These are phyloP conservation scores for Fusarium sp. DNA, from an alignment of 2,329 filamentous ascomycete species.

Conservation along the genomic window DNA sequence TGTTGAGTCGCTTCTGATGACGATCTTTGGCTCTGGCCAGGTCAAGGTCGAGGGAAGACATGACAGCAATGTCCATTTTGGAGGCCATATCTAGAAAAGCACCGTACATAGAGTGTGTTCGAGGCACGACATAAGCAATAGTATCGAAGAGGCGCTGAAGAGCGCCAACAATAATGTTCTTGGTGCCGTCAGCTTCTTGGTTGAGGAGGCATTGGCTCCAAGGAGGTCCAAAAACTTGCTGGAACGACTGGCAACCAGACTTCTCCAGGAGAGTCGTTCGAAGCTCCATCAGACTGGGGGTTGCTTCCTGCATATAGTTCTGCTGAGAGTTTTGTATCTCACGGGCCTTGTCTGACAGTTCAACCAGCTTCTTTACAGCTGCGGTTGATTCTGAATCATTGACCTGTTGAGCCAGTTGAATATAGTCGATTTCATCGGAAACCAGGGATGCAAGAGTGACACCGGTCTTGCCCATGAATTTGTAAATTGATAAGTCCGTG, in stretches of 20 bases:
- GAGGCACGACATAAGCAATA: background rate
- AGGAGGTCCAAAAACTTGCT: background rate
- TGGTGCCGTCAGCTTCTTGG: background rate
- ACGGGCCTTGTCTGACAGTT: background rate
- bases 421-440: background rate
- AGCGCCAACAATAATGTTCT: conserved; percentile 1
- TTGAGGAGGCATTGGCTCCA: background rate
- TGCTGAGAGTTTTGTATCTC: background rate
- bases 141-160: background rate
- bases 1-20: background rate
- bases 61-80: background rate
- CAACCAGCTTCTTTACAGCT: background rate
- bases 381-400: background rate
- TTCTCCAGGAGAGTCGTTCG: background rate
- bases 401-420: background rate
- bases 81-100: background rate
- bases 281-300: background rate
- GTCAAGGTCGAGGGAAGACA: background rate
- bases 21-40: background rate
- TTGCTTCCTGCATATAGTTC: background rate
- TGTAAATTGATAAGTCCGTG: background rate
- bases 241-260: background rate
- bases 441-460: background rate
- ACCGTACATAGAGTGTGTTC: background rate
- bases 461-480: background rate